Base-by-base conservation (phyloP, 2,329 filamentous ascomycete species). In the Dichotomopilus funicola region DNA sequence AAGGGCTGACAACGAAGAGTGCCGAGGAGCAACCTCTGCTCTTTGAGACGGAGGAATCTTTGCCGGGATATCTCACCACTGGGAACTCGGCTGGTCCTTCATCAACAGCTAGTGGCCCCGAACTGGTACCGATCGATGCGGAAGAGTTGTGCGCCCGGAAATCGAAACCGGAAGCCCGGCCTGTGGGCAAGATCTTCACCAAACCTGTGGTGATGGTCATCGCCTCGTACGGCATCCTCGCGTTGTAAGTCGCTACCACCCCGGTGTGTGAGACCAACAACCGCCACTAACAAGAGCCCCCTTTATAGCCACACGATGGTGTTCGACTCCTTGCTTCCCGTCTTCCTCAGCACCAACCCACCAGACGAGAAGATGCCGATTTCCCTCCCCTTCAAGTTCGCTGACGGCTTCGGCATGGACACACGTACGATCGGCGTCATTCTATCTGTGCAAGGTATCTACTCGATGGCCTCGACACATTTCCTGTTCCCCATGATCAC, bases 301-400 rank as follows among this genome's bases (percentile, higher is more conserved):
- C 48, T 34, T 36, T 59, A 42, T 66, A 96, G 91, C 74, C 92
- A 97, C 73, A 96, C 92, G 10, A 96, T 99, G 72, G 95, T 91
- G 0, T 94, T 95, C 64, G 94, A 99, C 71, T 89, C 96, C 67
- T 80, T 97, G 49, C 85, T 97, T 64, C 92, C 94, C 0, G 88
- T 96, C 1, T 90, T 99, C 63, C 82, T 99, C 67, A 92, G 88
- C 70, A 89, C 89, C 45, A 72, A 73, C 12, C 69, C 74, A 8
- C 78, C 77, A 1, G 70, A 71, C 12, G 63, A 74, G 68, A 78
- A 65, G 67, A 79, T 66, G 71, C 81, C 67, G 60, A 76, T 65
- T 60, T 78, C 73, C 10, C 79, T 96, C 1, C 92, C 92, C 0
- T 94, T 99, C 76, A 87, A 88, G 64, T 97, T 99, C 64, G 84